A percentile compares a stretch with the other conserved stretches of the same genome.
phyloP scores from a whole-genome alignment of 371 early-diverging fungal species.

The Nematocida displodere region DNA sequence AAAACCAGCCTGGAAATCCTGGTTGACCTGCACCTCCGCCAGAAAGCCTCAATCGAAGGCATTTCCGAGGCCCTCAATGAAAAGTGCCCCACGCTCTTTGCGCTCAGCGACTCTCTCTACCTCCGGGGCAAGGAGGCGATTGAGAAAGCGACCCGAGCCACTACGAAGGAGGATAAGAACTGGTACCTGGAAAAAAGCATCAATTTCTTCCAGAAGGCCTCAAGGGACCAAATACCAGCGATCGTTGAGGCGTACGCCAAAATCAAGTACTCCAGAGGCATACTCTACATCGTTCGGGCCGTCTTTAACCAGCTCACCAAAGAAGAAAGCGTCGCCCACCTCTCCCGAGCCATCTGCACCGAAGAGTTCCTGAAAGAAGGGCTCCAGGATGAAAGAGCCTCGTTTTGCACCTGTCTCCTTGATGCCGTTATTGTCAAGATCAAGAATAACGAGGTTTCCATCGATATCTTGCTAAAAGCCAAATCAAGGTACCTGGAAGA shows the following conservation, averaged over 20 bases:
- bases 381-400: slow-evolving; percentile 33
- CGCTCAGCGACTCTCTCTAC: slow-evolving; percentile 32
- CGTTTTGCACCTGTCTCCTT: slow-evolving; percentile 30
- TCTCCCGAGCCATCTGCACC: slow-evolving; percentile 33
- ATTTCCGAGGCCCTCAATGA: slow-evolving; percentile 22
- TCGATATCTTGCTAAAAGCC: slow-evolving; percentile 22
- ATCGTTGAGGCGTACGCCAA: slow-evolving; percentile 32
- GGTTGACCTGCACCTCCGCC: slow-evolving; percentile 30
- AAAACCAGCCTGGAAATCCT: slow-evolving; percentile 16
- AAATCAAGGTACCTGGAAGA: slow-evolving; percentile 46
- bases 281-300: background rate
- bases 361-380: slow-evolving; percentile 46
- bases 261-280: slow-evolving; percentile 25
- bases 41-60: slow-evolving; percentile 37
- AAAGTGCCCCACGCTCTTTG: slow-evolving; percentile 50
- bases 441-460: background rate
- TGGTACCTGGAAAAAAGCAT: slow-evolving; percentile 44
- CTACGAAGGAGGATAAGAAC: slow-evolving; percentile 17
- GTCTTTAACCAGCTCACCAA: background rate
- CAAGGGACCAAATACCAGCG: slow-evolving; percentile 5
- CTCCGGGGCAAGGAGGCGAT: slow-evolving; percentile 41
- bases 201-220: slow-evolving; percentile 31
- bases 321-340: slow-evolving; percentile 1
- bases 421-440: slow-evolving; percentile 40
- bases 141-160: slow-evolving; percentile 11